Conservation (phyloP, 208 protist genomes). For the Angomonas ambiguus region DNA sequence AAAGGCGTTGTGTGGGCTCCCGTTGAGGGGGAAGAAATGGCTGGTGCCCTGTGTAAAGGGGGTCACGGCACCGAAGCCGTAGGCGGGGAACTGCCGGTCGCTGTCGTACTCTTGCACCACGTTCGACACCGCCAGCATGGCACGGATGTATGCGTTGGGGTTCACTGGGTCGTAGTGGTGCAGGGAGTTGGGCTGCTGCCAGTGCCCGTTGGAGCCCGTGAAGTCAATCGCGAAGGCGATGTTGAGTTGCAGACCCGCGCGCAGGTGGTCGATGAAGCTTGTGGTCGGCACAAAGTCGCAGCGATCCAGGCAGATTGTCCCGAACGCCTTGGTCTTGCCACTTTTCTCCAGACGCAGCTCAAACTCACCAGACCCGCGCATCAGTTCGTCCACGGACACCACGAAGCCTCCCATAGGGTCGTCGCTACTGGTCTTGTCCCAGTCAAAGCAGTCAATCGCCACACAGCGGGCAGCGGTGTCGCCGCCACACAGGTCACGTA, state of each 20-base stretch:
- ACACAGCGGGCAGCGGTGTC: conserved; percentile 18
- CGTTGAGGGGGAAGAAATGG: conserved; percentile 51
- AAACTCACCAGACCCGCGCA: conserved; percentile 12
- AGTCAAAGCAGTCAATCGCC: conserved; percentile 27
- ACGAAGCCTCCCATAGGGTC: conserved; percentile 23
- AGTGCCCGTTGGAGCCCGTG: conserved; percentile 54
- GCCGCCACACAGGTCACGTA: not conserved
- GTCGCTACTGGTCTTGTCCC: conserved; percentile 11
- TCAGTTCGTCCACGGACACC: conserved; percentile 16
- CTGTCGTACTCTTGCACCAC: conserved; percentile 53
- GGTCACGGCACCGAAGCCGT: conserved; percentile 39
- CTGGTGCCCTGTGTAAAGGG: conserved; percentile 32
- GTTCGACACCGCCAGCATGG: conserved; percentile 33
- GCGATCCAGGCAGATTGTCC: conserved; percentile 19
- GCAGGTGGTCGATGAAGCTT: conserved; percentile 58
- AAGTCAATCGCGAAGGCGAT: conserved; percentile 76
- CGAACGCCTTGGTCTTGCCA: conserved; percentile 25
- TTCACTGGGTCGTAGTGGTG: conserved; percentile 37
- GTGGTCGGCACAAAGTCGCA: conserved; percentile 19
- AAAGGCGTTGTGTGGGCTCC: conserved; percentile 34
- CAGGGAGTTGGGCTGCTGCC: conserved; percentile 40
- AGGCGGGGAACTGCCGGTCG: conserved; percentile 39
- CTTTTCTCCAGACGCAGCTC: conserved; percentile 24
- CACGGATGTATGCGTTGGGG: conserved; percentile 40
- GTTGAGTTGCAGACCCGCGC: conserved; percentile 46